Percentiles rank a stretch among this genome's conserved stretches.
phyloP scores from a whole-genome alignment of 805 yeast genomes.

The Saturnispora hagleri region DNA sequence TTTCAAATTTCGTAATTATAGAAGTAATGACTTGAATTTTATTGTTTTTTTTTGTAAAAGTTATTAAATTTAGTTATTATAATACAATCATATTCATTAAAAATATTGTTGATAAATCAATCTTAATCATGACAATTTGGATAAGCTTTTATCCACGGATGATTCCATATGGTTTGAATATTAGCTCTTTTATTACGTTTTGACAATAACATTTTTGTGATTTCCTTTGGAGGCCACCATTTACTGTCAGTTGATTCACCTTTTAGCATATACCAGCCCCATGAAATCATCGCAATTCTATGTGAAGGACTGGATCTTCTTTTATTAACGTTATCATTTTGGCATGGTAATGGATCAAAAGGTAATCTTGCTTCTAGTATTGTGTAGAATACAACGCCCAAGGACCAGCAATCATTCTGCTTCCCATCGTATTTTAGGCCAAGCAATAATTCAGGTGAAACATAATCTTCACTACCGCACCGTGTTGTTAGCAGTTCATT shows the following conservation, averaged over 20 bases:
- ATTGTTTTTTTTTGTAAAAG: neutral
- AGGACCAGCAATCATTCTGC: constrained; percentile 88
- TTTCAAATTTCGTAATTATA: neutral
- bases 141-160: constrained; percentile 27
- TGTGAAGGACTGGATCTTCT: constrained; percentile 61
- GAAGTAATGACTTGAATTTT: neutral
- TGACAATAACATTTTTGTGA: constrained; percentile 43
- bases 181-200: constrained; percentile 29
- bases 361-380: constrained; percentile 82
- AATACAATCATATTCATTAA: neutral
- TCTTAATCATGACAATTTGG: neutral
- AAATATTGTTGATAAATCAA: neutral
- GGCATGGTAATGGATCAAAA: constrained; percentile 73
- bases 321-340: constrained; percentile 34
- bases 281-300: constrained; percentile 83
- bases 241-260: constrained; percentile 20
- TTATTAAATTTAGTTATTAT: neutral
- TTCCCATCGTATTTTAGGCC: constrained; percentile 90
- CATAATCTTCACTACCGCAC: constrained; percentile 96
- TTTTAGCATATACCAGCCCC: constrained; percentile 67
- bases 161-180: constrained; percentile 9
- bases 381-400: constrained; percentile 85
- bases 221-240: constrained; percentile 32
- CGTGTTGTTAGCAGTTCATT: constrained; percentile 69
- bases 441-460: constrained; percentile 86